phyloP scores from a whole-genome alignment of 2,329 filamentous ascomycete species.

The Apiospora phragmitis region DNA sequence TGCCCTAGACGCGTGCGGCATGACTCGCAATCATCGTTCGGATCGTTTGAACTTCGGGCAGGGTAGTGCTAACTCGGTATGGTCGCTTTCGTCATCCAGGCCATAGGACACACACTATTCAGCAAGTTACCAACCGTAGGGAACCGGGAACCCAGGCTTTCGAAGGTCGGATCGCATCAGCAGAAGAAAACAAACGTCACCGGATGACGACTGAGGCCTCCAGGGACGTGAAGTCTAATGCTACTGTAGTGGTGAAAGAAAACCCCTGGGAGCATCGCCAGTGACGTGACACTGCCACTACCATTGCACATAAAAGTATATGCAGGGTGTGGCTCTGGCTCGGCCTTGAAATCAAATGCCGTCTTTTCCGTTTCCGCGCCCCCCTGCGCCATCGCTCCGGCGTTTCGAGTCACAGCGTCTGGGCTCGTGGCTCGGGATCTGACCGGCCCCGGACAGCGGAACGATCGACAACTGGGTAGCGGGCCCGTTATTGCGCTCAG shows the following conservation, averaged over 20 bases:
- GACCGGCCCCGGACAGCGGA: background rate
- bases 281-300: too few species aligned
- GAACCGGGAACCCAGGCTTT: background rate
- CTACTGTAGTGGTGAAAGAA: too few species aligned
- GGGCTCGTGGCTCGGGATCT: background rate
- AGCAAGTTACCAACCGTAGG: background rate
- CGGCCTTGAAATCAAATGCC: background rate
- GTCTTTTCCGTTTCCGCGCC: background rate
- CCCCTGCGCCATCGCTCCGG: background rate
- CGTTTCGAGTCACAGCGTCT: background rate
- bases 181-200: background rate
- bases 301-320: too few species aligned
- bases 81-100: background rate
- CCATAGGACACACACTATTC: background rate
- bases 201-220: background rate
- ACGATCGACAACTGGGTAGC: background rate
- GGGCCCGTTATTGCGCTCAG: background rate
- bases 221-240: too few species aligned
- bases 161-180: background rate
- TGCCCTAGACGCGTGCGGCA: background rate
- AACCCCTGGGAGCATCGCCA: too few species aligned
- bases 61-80: background rate
- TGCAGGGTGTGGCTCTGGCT: background rate
- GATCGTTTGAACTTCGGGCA: too few species aligned
- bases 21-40: background rate